Conservation (phyloP, 2,329 filamentous ascomycete species). For the Ophiostoma sp. region DNA sequence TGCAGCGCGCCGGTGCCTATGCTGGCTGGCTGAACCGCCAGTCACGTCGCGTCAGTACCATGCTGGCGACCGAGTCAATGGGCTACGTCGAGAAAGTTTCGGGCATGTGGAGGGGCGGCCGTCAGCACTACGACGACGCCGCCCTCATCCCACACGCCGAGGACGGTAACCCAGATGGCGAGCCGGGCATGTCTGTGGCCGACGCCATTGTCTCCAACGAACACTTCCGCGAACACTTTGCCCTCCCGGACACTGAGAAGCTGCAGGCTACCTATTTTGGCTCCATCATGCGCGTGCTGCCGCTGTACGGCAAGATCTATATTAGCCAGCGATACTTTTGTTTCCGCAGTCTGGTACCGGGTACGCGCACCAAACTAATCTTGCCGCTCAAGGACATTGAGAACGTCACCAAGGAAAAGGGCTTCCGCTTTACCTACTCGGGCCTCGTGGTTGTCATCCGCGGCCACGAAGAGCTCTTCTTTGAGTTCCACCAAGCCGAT, state of each 20-base stretch:
- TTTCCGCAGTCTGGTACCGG: conserved; percentile 86
- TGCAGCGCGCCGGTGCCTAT: conserved; percentile 80
- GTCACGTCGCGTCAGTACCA: conserved; percentile 75
- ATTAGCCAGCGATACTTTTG: conserved; percentile 85
- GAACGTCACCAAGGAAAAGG: conserved; percentile 91
- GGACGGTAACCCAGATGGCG: conserved; percentile 56
- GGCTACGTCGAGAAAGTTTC: conserved; percentile 96
- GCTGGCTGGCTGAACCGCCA: conserved; percentile 79
- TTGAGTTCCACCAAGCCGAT: conserved; percentile 80
- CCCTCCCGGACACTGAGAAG: conserved; percentile 78
- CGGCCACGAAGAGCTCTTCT: conserved; percentile 94
- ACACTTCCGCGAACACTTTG: conserved; percentile 87
- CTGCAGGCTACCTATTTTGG: conserved; percentile 89
- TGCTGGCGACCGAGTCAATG: conserved; percentile 89
- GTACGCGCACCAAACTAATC: conserved; percentile 88
- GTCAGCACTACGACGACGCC: conserved; percentile 78
- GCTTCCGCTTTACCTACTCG: conserved; percentile 87
- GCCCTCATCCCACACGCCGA: conserved; percentile 46
- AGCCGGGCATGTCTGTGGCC: conserved; percentile 47
- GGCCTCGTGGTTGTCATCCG: conserved; percentile 90
- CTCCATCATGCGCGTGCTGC: conserved; percentile 85
- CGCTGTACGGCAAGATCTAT: conserved; percentile 95
- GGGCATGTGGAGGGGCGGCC: conserved; percentile 92
- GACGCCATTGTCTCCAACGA: conserved; percentile 71
- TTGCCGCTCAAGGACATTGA: conserved; percentile 88